phyloP scores from a whole-genome alignment of 169 alveolate species.

The Pseudocohnilembus persalinus region DNA sequence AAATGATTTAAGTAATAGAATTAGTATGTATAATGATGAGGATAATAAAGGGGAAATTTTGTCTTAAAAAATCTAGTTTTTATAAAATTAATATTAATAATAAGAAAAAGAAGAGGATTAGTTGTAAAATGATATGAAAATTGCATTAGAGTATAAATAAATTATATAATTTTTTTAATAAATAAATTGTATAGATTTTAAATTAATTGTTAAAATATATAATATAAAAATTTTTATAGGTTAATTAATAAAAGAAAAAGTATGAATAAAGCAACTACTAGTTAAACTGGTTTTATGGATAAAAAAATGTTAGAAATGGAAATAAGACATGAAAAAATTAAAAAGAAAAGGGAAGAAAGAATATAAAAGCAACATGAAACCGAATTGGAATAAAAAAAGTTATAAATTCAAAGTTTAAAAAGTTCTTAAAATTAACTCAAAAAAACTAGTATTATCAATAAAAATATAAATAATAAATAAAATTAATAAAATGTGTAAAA shows the following conservation, averaged over 20 bases:
- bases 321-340: neutral
- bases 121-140: neutral
- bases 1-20: neutral
- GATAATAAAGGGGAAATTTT: no score
- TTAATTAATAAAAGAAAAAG: neutral
- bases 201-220: no score
- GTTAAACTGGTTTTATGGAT: neutral
- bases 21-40: no score
- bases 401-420: no score
- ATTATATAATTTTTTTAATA: no score
- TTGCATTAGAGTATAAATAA: neutral
- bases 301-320: neutral
- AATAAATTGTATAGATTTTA: no score
- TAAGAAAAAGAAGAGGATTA: neutral
- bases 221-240: neutral
- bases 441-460: neutral
- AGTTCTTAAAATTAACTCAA: no score
- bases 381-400: neutral
- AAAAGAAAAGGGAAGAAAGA: neutral
- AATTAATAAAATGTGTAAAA: neutral
- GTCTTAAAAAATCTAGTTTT: no score
- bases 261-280: neutral
- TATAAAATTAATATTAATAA: no score
- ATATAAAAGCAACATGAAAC: neutral
- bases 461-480: no score